These are phyloP conservation scores for Tuber magnatum DNA, from an alignment of 495 filamentous ascomycete genomes.

Conservation along the genomic window DNA sequence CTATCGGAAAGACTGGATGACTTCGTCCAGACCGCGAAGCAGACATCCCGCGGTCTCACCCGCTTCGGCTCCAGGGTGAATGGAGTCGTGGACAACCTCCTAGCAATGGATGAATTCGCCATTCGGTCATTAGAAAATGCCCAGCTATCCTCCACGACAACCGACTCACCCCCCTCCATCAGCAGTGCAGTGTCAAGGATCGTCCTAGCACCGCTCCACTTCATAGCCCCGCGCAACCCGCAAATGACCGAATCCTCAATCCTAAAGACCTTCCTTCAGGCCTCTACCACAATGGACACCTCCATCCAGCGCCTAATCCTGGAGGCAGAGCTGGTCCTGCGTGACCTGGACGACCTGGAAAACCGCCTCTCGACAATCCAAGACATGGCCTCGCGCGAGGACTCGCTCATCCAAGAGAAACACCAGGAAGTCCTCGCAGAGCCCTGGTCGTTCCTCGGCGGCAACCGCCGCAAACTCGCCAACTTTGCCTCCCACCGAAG, in stretches of 20 bases:
- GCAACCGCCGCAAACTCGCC: slow-evolving; percentile 50
- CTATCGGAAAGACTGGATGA: slow-evolving; percentile 29
- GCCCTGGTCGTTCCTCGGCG: slow-evolving; percentile 65
- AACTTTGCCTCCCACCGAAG: slow-evolving; percentile 53
- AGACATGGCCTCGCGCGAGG: slow-evolving; percentile 55
- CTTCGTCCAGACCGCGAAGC: slow-evolving; percentile 29
- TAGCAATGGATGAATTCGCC: slow-evolving; percentile 55
- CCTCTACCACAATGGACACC: slow-evolving; percentile 57
- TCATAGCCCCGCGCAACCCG: not conserved
- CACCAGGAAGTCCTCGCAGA: slow-evolving; percentile 51
- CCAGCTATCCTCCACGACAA: slow-evolving; percentile 42
- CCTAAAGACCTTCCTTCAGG: slow-evolving; percentile 51
- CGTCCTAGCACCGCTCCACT: slow-evolving; percentile 52
- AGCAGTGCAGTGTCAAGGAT: slow-evolving; percentile 3
- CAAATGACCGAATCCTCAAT: slow-evolving; percentile 23
- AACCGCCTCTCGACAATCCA: slow-evolving; percentile 57
- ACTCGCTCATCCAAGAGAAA: slow-evolving; percentile 46
- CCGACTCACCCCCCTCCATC: slow-evolving; percentile 27
- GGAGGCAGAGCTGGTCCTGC: slow-evolving; percentile 58
- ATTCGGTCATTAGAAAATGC: slow-evolving; percentile 44
- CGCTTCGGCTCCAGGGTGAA: slow-evolving; percentile 63
- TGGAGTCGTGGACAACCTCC: slow-evolving; percentile 60
- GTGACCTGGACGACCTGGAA: slow-evolving; percentile 55
- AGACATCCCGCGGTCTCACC: slow-evolving; percentile 22
- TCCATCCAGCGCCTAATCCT: slow-evolving; percentile 56